Evolutionary conservation across 768 basidiomycete genomes (phyloP), one percentile per base, ranked within the genome.

Genomic region (Lactarius hengduanensis): DNA sequence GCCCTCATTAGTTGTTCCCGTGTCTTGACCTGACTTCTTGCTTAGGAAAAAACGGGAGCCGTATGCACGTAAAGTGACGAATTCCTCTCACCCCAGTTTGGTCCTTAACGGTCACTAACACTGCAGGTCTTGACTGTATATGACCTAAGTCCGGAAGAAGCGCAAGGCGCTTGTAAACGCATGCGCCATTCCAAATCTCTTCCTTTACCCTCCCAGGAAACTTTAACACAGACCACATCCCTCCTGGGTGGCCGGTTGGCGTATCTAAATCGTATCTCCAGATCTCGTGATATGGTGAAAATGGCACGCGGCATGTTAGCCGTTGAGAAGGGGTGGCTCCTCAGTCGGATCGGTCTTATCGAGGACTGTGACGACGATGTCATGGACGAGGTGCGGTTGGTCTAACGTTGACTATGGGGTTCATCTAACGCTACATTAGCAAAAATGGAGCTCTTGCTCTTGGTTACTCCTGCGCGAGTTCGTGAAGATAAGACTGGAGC

Each of bases 321-420:
- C n/a, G 82, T 85, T 11, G 93, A 95, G 77, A 91, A 90, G 72
- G 86, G 82, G 32, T 94, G 91, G 90, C 78, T 94, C 38, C 79
- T 88, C 28, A 89, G 87, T 72, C 88, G 89, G 74, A 89, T 92
- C 53, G 91, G 90, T 3, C 79, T 93, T 57, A 94, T 94, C 65
- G 83, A 84, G 9, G 92, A 92, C 73, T 88, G 86, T 72, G 92
- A 94, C 74, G 90, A 92, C 76, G 89, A 91, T 72, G 86, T 91
- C 64, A 92, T 91, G 92, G 93, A 94, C 75, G 94, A 94, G 81
- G 90, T 90, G 70, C 69, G 79, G 47, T 9, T 36, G 18, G 32
- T 30, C 2, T 16, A 36, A 34, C 22, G 9, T 63, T 57, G 40
- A 57, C 4, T 15, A 15, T 16, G 20, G 65, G 15, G 64, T 54